Evolutionary conservation across 495 filamentous ascomycete genomes (phyloP).

Genomic region (Xylaria scruposa): DNA sequence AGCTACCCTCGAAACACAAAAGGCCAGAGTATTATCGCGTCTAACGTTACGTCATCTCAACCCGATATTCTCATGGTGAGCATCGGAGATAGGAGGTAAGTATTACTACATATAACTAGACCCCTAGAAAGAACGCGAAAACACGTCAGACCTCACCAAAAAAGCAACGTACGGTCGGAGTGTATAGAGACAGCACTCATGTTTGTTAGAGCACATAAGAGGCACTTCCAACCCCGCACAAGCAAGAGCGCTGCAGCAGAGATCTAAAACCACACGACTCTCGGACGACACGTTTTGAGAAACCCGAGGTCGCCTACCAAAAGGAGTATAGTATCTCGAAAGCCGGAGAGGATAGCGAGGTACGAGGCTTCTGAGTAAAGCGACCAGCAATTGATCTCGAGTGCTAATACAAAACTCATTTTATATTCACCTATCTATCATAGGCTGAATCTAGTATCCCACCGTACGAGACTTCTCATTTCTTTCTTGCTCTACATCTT

Average conservation of each 20-base stretch:
- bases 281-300: too few relatives aligned
- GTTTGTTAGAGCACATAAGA: background rate
- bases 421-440: background rate
- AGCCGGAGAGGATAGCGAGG: too few relatives aligned
- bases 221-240: too few relatives aligned
- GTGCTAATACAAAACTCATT: too few relatives aligned
- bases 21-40: background rate
- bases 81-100: background rate
- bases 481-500: background rate
- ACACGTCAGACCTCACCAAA: too few relatives aligned
- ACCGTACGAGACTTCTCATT: background rate
- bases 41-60: background rate
- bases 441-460: background rate
- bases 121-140: too few relatives aligned
- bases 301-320: too few relatives aligned
- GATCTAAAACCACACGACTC: too few relatives aligned
- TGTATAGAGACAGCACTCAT: background rate
- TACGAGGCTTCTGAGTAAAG: too few relatives aligned
- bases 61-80: background rate
- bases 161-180: too few relatives aligned
- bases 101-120: background rate
- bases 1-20: background rate
- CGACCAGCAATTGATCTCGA: background rate
- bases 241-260: too few relatives aligned
- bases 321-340: too few relatives aligned